Evolutionary conservation across 1,284 basidiomycete genomes (phyloP), one percentile per base, ranked within the genome.

Genomic region (Trametes versicolor): DNA sequence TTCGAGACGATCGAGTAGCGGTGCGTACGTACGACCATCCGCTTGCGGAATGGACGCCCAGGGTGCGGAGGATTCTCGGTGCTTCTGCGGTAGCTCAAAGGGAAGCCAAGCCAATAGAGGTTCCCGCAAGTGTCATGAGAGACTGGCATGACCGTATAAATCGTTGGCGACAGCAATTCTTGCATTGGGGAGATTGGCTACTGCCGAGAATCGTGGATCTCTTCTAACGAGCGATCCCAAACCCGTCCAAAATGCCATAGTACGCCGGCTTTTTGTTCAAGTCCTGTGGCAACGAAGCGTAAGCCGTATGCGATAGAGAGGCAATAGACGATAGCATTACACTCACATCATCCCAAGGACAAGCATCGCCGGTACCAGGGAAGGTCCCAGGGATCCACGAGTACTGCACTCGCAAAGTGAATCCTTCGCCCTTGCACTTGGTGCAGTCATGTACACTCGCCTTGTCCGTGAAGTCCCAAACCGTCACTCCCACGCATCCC

Each of bases 401-500:
- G 68, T 83, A 85, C 80, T 67, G 37, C 15, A 21, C 25, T n/a
- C n/a, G 15, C 29, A 17, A 48, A 13, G 29, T 45, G n/a, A 41
- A 27, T 43, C 12, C 27, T 7, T 50, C 1, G 25, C 21, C 34
- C 36, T 45, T n/a, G n/a, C n/a, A 21, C 17, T 10, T 15, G 17
- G n/a, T 8, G 9, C 19, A 27, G 10, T 27, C 55, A 13, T 7
- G 0, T 9, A 19, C 17, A 1, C 17, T 15, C 19, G 64, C 66
- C 64, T 83, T 83, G 67, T 85, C 83, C n/a, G 82, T 84, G 73
- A 79, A 84, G 66, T 85, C 85, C 83, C 84, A 86, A 45, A 85
- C 74, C 4, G 84, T 86, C 32, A 86, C 76, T 7, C 86, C 87
- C 43, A 87, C 74, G 62, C 87, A 88, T 3, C 75, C 75, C 7